Conservation (phyloP, 257 asterid genomes). For the Lavandula angustifolia region DNA sequence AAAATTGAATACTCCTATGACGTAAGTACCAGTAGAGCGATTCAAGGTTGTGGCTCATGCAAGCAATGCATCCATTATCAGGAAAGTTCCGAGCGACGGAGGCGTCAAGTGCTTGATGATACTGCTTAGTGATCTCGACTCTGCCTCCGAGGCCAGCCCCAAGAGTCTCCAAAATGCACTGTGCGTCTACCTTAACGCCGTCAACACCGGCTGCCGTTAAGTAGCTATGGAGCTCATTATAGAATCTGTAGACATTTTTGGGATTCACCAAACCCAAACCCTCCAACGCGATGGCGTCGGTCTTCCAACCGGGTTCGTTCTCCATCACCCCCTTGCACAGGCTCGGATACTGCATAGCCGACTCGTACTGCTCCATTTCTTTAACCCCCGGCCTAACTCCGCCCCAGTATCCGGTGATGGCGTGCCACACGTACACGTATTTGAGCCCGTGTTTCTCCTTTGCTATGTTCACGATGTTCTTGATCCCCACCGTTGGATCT, state of each 20-base stretch:
- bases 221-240: slow-evolving; percentile 79
- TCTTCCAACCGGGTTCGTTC: slow-evolving; percentile 77
- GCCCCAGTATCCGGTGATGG: slow-evolving; percentile 92
- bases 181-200: slow-evolving; percentile 87
- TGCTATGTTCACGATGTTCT: slow-evolving; percentile 63
- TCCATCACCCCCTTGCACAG: slow-evolving; percentile 70
- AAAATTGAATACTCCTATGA: no score
- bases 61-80: slow-evolving; percentile 86
- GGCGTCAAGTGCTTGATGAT: slow-evolving; percentile 91
- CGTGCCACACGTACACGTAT: slow-evolving; percentile 88
- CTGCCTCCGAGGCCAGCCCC: slow-evolving; percentile 86
- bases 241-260: slow-evolving; percentile 66
- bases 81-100: slow-evolving; percentile 68
- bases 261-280: slow-evolving; percentile 86
- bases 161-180: slow-evolving; percentile 80
- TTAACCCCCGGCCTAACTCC: slow-evolving; percentile 76
- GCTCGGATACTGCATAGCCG: slow-evolving; percentile 66
- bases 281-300: slow-evolving; percentile 62
- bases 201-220: slow-evolving; percentile 74
- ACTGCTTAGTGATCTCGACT: slow-evolving; percentile 75
- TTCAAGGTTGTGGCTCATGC: slow-evolving; percentile 92
- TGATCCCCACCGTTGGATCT: slow-evolving; percentile 55
- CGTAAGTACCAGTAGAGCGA: slow-evolving; percentile 86
- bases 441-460: slow-evolving; percentile 74
- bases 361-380: slow-evolving; percentile 64